A percentile compares a stretch with the other conserved stretches of the same genome.
Conservation (phyloP, 2,329 filamentous ascomycete genomes). For the Penicillium digitatum region DNA sequence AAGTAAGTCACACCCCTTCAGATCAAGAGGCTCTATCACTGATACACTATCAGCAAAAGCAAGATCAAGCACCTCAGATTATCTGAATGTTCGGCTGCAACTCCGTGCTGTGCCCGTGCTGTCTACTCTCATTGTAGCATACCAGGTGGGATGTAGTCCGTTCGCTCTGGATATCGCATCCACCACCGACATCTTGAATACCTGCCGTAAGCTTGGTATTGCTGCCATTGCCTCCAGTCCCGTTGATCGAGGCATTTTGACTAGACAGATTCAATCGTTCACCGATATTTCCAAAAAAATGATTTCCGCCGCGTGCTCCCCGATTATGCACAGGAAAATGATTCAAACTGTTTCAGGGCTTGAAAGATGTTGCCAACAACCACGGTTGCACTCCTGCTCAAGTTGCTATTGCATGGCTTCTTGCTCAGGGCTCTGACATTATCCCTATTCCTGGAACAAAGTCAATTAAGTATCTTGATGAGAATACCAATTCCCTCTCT, state of each 20-base stretch:
- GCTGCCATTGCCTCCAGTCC: constrained; percentile 42
- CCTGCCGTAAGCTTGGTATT: constrained; percentile 48
- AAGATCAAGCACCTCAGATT: constrained; percentile 50
- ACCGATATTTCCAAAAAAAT: constrained; percentile 43
- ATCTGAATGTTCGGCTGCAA: constrained; percentile 42
- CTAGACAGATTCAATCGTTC: constrained; percentile 38
- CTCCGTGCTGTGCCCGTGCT: constrained; percentile 45
- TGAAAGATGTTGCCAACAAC: constrained; percentile 48
- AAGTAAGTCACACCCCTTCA: constrained; percentile 18
- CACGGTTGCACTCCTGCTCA: constrained; percentile 57
- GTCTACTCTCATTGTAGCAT: constrained; percentile 46
- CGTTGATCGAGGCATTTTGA: constrained; percentile 38
- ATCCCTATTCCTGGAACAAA: constrained; percentile 30
- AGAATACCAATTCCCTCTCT: constrained; percentile 10
- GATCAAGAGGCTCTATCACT: background rate
- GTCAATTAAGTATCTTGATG: constrained; percentile 11
- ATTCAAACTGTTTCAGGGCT: constrained; percentile 52
- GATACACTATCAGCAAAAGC: constrained; percentile 31
- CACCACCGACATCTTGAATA: constrained; percentile 38
- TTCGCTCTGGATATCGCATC: constrained; percentile 44
- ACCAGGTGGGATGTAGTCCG: constrained; percentile 48
- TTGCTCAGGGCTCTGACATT: constrained; percentile 50
- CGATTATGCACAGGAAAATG: constrained; percentile 49
- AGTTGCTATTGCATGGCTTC: constrained; percentile 60
- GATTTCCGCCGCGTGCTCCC: constrained; percentile 50